Conservation (phyloP, 208 protist genomes). For the Balamuthia mandrillaris region DNA sequence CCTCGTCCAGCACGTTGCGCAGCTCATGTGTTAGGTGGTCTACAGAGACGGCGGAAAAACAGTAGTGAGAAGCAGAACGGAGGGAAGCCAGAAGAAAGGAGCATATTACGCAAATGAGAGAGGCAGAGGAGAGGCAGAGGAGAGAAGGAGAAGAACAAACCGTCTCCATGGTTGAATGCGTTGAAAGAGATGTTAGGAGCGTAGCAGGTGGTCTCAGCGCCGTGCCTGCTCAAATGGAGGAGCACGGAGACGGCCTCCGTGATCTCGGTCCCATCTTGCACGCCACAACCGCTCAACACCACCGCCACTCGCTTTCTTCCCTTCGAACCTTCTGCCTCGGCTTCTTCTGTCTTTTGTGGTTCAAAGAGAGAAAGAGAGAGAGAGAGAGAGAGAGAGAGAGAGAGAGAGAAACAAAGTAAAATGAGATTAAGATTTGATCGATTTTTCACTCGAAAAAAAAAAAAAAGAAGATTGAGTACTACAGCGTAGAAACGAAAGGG, state of each 20-base stretch:
- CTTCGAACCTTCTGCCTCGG: too few species aligned
- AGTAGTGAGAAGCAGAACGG: too few species aligned
- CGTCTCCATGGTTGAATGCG: neutral
- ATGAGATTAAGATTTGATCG: too few species aligned
- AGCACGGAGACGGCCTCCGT: neutral
- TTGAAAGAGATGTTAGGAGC: neutral
- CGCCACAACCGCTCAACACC: constrained; percentile 5
- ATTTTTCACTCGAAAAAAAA: too few species aligned
- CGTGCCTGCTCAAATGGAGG: neutral
- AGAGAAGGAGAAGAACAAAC: too few species aligned
- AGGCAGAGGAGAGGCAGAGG: neutral
- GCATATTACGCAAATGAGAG: neutral
- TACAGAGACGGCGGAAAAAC: too few species aligned
- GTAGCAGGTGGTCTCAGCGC: neutral
- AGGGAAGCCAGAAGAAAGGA: neutral
- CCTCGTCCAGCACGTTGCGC: neutral
- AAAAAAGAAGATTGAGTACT: too few species aligned
- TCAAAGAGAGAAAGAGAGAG: too few species aligned
- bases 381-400: too few species aligned
- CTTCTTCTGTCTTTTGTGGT: too few species aligned
- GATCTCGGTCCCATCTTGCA: constrained; percentile 8
- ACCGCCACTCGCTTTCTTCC: neutral
- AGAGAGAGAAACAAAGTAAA: too few species aligned
- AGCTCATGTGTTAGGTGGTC: neutral
- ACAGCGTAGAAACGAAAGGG: too few species aligned